Base-by-base conservation (phyloP, 2,329 filamentous ascomycete genomes). In the Fusarium armeniacum region DNA sequence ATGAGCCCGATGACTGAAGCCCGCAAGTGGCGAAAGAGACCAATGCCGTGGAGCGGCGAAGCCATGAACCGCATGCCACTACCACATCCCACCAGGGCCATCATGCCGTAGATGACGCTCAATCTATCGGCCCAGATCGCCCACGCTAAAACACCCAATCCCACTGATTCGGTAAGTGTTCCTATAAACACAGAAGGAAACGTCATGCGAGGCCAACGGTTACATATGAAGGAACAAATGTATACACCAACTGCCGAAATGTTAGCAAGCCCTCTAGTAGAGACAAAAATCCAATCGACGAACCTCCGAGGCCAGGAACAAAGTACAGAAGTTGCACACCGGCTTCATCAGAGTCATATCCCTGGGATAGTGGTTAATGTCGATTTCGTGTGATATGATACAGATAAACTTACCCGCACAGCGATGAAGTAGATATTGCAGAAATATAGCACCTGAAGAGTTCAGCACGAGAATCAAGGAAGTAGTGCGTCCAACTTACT, bases 11-110 rank as follows among this genome's bases (percentile, higher is more conserved):
- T 84, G 5, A 91, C 86, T 0, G 85, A 81, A 0, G 89, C 84
- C 15, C 90, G 85, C 30, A 84, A 79, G 6, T 83, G 77, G 0
- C 86, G 87, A 77, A 89, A 91, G 62, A 89, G 85, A 0, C 86
- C 90, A 1, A 90, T 83, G 0, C 85, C 87, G 65, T 92, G 90
- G 0, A 92, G 82, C 0, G 85, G 84, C 0, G 83, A 83, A 8
- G 88, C 88, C 85, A 91, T 91, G 73, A 90, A 85, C n/a, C 89
- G 83, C 15, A 91, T 77, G 1, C 89, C 90, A 0, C 86, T 88
- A 0, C 90, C 90, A 0, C 83, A 83, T 3, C 90, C 90, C 0
- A 87, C 83, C 3, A 92, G 76, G 0, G 85, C 89, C 81, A 92
- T 88, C 84, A 92, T 91, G 28, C 86, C 89, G 69, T 87, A 90